Evolutionary conservation across 352 stramenopile species (phyloP), one percentile per base, ranked within the genome.

Genomic region (Pythium coloratum): DNA sequence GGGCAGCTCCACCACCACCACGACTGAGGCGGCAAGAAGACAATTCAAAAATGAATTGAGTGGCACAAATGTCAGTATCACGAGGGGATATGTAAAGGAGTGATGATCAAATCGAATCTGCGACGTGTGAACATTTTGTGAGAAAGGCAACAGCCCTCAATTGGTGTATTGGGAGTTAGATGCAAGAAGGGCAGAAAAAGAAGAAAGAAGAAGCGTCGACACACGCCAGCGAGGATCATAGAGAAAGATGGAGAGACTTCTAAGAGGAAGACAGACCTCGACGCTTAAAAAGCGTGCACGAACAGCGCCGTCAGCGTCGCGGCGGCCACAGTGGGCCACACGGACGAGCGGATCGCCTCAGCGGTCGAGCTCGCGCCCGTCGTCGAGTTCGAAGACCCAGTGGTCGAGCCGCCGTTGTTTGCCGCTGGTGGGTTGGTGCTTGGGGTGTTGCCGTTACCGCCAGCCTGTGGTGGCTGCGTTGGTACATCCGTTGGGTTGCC

Each of bases 211-310:
- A 49, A 49, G 40, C 40, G 40, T 49, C 40, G 20, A 49, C 40
- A 49, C 40, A 49, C 40, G 40, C 40, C 40, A 49, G 14, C 16
- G 3, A 49, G 40, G 40, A 49, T 49, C 40, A 49, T 49, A 8
- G 40, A 49, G 18, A 24, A 24, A 24, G 13, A 49, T 49, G 18
- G 40, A 49, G 18, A 49, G 34, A 24, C 20, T 24, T 40, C 34
- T 40, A 40, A 40, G 34, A 12, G 34, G 34, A 40, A 40, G 34
- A 40, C 6, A 40, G 34, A 40, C 34, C 34, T 24, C 40, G 18
- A n/a, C 40, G 14, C 56, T 47, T 65, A 65, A 20, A 65, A 46
- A 10, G 59, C 36, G 12, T 57, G 40, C 28, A 50, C 26, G 18
- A 49, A n/a, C 4, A 67, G 38, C 50, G 53, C 53, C 16, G 51